Conservation (phyloP, 1,284 basidiomycete species). For the Ganoderma resinaceum region DNA sequence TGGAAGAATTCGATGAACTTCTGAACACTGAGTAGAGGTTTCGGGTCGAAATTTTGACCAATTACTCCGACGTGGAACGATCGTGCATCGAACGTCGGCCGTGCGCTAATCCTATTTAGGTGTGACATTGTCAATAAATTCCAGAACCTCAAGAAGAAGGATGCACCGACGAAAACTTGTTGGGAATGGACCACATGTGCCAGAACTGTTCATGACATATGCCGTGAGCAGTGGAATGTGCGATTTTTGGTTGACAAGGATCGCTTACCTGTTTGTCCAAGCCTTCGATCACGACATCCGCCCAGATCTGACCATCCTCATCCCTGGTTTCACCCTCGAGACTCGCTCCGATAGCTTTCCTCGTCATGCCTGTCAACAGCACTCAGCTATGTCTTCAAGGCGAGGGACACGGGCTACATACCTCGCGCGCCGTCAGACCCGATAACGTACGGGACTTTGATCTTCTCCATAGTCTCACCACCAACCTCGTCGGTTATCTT, state of each 20-base stretch:
- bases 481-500: conserved; percentile 9
- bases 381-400: not conserved
- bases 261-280: conserved; percentile 32
- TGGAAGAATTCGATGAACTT: conserved; percentile 22
- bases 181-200: conserved; percentile 39
- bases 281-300: conserved; percentile 41
- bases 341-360: conserved; percentile 39
- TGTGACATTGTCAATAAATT: not conserved
- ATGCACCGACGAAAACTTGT: conserved; percentile 24
- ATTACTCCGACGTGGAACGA: conserved; percentile 22
- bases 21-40: conserved; percentile 7
- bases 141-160: not conserved
- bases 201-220: conserved; percentile 33
- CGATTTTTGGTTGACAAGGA: not conserved
- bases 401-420: conserved; percentile 13
- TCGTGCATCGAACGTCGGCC: not conserved
- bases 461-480: conserved; percentile 19
- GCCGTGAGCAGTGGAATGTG: not conserved
- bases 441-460: conserved; percentile 37
- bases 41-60: conserved; percentile 22
- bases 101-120: conserved; percentile 12
- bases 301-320: conserved; percentile 39
- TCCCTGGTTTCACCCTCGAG: conserved; percentile 44
- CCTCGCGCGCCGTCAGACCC: conserved; percentile 49
- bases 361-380: conserved; percentile 32